Base-by-base conservation (phyloP, 441 rosid species). In the Biscutella laevigata region DNA sequence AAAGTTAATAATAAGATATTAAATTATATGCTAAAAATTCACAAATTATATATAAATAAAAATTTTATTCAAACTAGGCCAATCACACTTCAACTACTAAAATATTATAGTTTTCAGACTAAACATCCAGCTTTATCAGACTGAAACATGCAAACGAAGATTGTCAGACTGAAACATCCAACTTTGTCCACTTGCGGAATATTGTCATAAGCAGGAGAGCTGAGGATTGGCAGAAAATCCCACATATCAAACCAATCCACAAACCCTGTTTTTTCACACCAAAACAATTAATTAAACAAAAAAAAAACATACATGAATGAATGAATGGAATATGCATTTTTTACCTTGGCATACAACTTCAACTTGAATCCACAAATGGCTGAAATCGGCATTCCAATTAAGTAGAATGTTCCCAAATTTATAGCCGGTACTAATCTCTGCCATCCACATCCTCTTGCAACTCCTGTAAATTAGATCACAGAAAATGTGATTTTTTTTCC, bases 391-490 rank as follows among this genome's bases (percentile, higher is more conserved):
- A 81, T 62, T 20, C 84, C 89, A 14, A 88, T 62, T 2, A 63
- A 19, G 57, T 71, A 79, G 20, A 72, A 79, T n/a, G 77, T 60
- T 12, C 57, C 77, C 33, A 86, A 51, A 59, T 83, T 81, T 13
- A 48, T 77, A 47, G 48, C 61, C 8, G 69, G 63, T 4, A 65
- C 84, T 39, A 77, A 21, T 7, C 57, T 81, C 48, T 83, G 92
- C 84, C 84, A 83, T 19, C 92, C 83, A 4, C 88, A 77, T 30
- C 88, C 95, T 61, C 84, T 78, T 0, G 75, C 83, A 54, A 78
- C 88, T 48, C 96, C 86, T 81, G 57, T 34, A 55, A 17, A 39
- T 6, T 14, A 10, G 35, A 6, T 5, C 8, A 2, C 0, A 6
- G 4, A n/a, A 36, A 5, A 3, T 13, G 33, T 30, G 15, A 11